Evolutionary conservation across 2,329 filamentous ascomycete genomes (phyloP), one percentile per base, ranked within the genome.

Genomic region (Aspergillus versicolor): DNA sequence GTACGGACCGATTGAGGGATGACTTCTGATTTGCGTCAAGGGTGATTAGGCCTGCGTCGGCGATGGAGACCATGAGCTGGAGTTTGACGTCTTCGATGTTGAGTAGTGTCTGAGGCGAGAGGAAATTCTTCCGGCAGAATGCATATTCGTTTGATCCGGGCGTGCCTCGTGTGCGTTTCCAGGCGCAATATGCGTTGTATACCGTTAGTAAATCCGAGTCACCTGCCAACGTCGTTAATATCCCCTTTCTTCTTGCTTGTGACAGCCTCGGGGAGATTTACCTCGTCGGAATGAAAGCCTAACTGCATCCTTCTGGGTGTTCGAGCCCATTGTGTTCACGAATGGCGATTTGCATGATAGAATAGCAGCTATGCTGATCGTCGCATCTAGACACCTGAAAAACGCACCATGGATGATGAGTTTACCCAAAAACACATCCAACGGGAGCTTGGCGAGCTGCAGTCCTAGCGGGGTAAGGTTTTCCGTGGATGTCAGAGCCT

Each of bases 51-150:
- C 91, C 91, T 0, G 92, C 90, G 65, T 97, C 94, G 6, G 88
- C 89, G 1, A 99, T 82, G 0, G 91, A 89, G 2, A 90, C 87
- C 1, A 97, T 81, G 0, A 99, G 84, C 68, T 99, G 94, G 6
- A 90, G 89, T 74, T 97, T 99, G 52, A 97, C 82, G 65, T 99
- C 94, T 72, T 99, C 94, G 62, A 99, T 96, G 61, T 94, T 96
- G 46, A 86, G 82, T 4, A 99, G 82, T 3, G 91, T 94, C 71
- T 95, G 92, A n/a, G 88, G 83, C 59, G 88, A 93, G 52, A 99
- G 83, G 69, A 92, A 97, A 74, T 96, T 96, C 77, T 96, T 97
- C 66, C 89, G 88, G 77, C 94, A 99, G 75, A 95, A 99, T 63
- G 92, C 85, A 67, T 88, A 90, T 67, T 97, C 93, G 48, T 89